phyloP scores from a whole-genome alignment of 2,329 filamentous ascomycete genomes.

The Nigrospora osmanthi region DNA sequence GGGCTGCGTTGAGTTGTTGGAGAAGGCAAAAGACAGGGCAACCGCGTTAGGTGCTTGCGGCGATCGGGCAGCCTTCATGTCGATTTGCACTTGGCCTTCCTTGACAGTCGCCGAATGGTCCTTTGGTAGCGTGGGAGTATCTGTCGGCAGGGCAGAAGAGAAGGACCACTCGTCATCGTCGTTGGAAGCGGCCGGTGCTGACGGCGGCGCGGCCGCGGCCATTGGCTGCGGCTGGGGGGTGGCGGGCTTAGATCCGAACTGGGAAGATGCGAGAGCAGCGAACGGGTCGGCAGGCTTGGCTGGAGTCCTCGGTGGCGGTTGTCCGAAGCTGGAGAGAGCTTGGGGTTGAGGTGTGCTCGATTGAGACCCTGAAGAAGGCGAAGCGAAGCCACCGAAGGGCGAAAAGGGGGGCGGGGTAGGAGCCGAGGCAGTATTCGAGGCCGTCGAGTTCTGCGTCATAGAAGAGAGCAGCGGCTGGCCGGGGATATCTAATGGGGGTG shows the following conservation, averaged over 20 bases:
- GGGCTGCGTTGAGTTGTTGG: slow-evolving; percentile 65
- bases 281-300: slow-evolving; percentile 39
- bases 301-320: slow-evolving; percentile 26
- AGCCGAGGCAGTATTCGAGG: slow-evolving; percentile 32
- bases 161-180: slow-evolving; percentile 95
- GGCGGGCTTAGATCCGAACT: slow-evolving; percentile 27
- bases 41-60: slow-evolving; percentile 49
- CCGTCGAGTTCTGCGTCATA: slow-evolving; percentile 51
- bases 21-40: slow-evolving; percentile 70
- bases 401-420: slow-evolving; percentile 41
- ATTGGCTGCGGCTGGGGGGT: slow-evolving; percentile 21
- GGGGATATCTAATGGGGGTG: slow-evolving; percentile 45
- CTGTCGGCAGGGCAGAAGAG: slow-evolving; percentile 70
- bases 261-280: slow-evolving; percentile 36
- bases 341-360: slow-evolving; percentile 43
- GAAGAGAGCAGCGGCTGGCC: slow-evolving; percentile 59
- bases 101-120: slow-evolving; percentile 60
- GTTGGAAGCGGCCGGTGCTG: slow-evolving; percentile 24
- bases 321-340: slow-evolving; percentile 32
- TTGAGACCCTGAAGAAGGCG: slow-evolving; percentile 39
- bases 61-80: slow-evolving; percentile 61
- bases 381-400: slow-evolving; percentile 47
- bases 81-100: slow-evolving; percentile 62
- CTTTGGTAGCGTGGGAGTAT: slow-evolving; percentile 42
- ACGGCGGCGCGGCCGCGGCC: slow-evolving; percentile 7